These are phyloP conservation scores for Pichia californica DNA, from an alignment of 805 yeast genomes.

Conservation along the genomic window DNA sequence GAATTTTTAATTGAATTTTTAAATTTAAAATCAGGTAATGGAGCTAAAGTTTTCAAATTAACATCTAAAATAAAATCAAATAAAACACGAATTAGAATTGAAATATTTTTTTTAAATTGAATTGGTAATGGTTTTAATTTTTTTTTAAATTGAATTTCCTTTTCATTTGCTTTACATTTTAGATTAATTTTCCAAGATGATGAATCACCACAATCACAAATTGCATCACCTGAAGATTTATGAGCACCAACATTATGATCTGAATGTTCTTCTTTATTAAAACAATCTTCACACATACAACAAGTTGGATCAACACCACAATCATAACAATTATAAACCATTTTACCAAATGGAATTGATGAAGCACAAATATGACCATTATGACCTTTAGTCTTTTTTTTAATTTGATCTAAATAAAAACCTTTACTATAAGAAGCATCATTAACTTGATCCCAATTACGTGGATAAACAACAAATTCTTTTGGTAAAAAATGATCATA, in stretches of 20 bases:
- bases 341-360: slow-evolving; percentile 52
- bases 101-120: slow-evolving; percentile 18
- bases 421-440: slow-evolving; percentile 16
- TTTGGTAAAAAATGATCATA: slow-evolving; percentile 10
- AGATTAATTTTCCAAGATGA: slow-evolving; percentile 53
- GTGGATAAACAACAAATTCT: slow-evolving; percentile 17
- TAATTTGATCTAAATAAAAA: slow-evolving; percentile 18
- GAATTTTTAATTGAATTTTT: too few species aligned
- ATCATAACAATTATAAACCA: slow-evolving; percentile 65
- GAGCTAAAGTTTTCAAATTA: slow-evolving; percentile 29
- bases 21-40: slow-evolving; percentile 9
- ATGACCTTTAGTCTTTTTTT: slow-evolving; percentile 32
- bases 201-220: slow-evolving; percentile 70
- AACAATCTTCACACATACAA: slow-evolving; percentile 68
- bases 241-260: slow-evolving; percentile 57
- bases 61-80: slow-evolving; percentile 38
- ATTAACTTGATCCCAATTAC: slow-evolving; percentile 20
- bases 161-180: slow-evolving; percentile 37
- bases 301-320: slow-evolving; percentile 78
- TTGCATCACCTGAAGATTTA: slow-evolving; percentile 46
- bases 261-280: slow-evolving; percentile 59
- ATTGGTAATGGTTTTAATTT: slow-evolving; percentile 14
- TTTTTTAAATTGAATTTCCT: slow-evolving; percentile 5
- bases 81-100: slow-evolving; percentile 24
- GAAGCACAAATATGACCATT: slow-evolving; percentile 64